Conservation (phyloP, 108 stramenopile genomes). For the Conticribra weissflogii region DNA sequence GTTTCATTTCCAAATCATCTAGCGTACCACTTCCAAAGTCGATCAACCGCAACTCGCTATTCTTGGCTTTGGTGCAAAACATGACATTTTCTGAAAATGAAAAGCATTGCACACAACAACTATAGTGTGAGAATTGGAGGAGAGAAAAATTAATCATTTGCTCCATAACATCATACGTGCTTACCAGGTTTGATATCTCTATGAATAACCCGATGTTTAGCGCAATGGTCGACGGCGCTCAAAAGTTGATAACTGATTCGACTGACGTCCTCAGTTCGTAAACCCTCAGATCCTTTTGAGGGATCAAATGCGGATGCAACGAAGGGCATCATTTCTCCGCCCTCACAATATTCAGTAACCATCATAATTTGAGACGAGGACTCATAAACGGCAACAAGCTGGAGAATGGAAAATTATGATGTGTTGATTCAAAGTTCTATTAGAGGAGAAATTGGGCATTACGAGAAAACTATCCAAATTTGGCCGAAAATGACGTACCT, state of each 20-base stretch:
- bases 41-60: slow-evolving; percentile 71
- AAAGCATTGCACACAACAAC: background rate
- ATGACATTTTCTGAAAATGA: slow-evolving; percentile 56
- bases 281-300: slow-evolving; percentile 52
- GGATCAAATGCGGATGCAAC: slow-evolving; percentile 32
- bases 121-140: too few relatives aligned
- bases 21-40: slow-evolving; percentile 85
- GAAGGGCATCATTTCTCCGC: slow-evolving; percentile 88
- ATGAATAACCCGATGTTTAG: slow-evolving; percentile 65
- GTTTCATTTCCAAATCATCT: slow-evolving; percentile 19
- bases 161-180: slow-evolving; percentile 17
- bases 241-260: slow-evolving; percentile 79
- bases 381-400: slow-evolving; percentile 71
- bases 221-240: slow-evolving; percentile 79
- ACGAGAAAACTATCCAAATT: too few relatives aligned
- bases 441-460: too few relatives aligned
- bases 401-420: slow-evolving; percentile 10
- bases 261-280: slow-evolving; percentile 85
- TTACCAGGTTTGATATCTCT: slow-evolving; percentile 67
- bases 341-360: slow-evolving; percentile 78
- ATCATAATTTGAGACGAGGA: slow-evolving; percentile 58
- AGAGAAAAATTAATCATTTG: background rate
- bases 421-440: too few relatives aligned
- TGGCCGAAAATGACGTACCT: slow-evolving; percentile 3
- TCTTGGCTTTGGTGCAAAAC: slow-evolving; percentile 56